Base-by-base conservation (phyloP, 108 stramenopile species). In the Pseudonitzschia pungens region DNA sequence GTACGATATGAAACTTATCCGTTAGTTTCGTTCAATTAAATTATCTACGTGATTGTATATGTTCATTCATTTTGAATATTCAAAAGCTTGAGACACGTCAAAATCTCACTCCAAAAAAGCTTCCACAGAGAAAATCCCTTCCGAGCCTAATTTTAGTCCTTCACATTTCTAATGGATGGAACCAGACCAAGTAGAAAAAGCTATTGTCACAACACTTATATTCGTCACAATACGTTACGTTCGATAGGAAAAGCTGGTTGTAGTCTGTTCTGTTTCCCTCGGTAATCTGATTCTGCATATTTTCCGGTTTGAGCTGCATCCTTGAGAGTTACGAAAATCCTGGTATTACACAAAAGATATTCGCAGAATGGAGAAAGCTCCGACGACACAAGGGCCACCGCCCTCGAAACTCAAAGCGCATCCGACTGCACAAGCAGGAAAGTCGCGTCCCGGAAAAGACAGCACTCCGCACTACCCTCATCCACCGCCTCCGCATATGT, bases 401-500 rank as follows among this genome's bases (percentile, higher is more conserved):
- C 33, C 60, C 12, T 33, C 60, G 14, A 26, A 62, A 62, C n/a
- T 7, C 15, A 62, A 62, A 41, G 32, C 60, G 5, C 29, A 62
- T 18, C 14, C 32, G 16, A 5, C 9, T 33, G 2, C 60, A 16
- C 32, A 62, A 31, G 36, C 16, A 20, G 60, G 60, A 40, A 62
- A 62, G 16, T 7, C 60, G 60, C 60, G 36, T 62, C 33, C 60
- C 22, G 36, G 54, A 26, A 65, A 66, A 32, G 70, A 76, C 15
- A 67, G 59, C 52, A 57, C 57, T n/a, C 62, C 59, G 21, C 71
- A 66, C 14, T 75, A 73, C 50, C 81, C 77, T 50, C 81, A 76
- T 57, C 81, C 76, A 2, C 81, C 76, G 27, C 82, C 69, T 52
- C 75, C 75, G 50, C 81, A 74, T 56, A 77, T 82, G 76, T 73